A percentile compares a stretch with the other conserved stretches of the same genome.
Conservation (phyloP, 768 basidiomycete species). For the Tricholoma matsutake region DNA sequence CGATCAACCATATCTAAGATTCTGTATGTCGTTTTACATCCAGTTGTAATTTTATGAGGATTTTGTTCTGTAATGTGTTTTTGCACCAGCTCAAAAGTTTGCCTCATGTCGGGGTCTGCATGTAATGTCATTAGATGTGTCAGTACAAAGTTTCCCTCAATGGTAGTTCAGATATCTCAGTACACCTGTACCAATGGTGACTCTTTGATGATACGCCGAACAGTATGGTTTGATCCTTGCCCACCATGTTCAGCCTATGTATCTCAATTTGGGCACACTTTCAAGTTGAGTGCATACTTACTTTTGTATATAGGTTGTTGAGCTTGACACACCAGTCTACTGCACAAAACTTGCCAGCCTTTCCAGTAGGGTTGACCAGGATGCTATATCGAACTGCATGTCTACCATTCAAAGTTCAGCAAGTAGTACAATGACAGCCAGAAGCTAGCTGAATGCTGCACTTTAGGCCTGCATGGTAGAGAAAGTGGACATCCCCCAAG, state of each 20-base stretch:
- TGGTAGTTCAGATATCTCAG: constrained; percentile 13
- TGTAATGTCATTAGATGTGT: constrained; percentile 19
- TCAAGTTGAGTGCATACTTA: not conserved
- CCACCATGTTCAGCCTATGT: constrained; percentile 21
- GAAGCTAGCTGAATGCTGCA: too few species aligned
- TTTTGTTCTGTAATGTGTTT: not conserved
- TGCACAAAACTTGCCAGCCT: constrained; percentile 17
- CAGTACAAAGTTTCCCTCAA: constrained; percentile 24
- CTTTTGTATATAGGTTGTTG: constrained; percentile 31
- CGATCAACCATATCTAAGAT: not conserved
- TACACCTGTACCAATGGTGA: constrained; percentile 28
- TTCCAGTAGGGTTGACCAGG: constrained; percentile 30
- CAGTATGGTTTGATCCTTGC: constrained; percentile 26
- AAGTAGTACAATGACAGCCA: too few species aligned
- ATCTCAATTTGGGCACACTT: not conserved
- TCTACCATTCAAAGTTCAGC: not conserved
- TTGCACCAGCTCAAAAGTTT: constrained; percentile 15
- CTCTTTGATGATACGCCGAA: constrained; percentile 27
- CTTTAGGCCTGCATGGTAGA: too few species aligned
- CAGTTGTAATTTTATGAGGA: not conserved
- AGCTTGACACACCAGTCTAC: constrained; percentile 33
- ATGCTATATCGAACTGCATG: constrained; percentile 12
- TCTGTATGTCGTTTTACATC: not conserved
- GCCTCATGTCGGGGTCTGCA: constrained; percentile 21
- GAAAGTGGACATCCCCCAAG: not conserved